Evolutionary conservation across 306 rosid genomes (phyloP).

Genomic region (Geum urbanum): DNA sequence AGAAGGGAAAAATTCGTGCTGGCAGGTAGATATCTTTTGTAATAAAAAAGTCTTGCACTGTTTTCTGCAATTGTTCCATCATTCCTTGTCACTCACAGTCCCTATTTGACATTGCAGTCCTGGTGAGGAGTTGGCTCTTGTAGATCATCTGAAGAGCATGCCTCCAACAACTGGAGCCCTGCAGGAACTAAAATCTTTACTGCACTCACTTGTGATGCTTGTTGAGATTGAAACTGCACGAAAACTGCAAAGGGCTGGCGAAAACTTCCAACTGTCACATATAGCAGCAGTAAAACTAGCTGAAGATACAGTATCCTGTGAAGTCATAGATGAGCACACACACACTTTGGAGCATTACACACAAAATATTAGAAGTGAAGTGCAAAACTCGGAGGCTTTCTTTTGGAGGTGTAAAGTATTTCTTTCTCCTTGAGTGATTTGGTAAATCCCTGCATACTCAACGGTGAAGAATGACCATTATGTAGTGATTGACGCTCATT

Average conservation of each 20-base stretch:
- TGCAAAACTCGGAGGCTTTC: conserved; percentile 62
- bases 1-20: conserved; percentile 92
- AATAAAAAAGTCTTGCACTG: neutral
- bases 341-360: conserved; percentile 71
- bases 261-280: conserved; percentile 77
- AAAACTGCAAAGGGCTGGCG: conserved; percentile 77
- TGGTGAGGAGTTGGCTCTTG: conserved; percentile 85
- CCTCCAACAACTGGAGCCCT: conserved; percentile 53
- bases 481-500: neutral
- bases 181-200: conserved; percentile 67
- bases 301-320: conserved; percentile 60
- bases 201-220: conserved; percentile 70
- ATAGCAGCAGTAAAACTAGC: conserved; percentile 77
- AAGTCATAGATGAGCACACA: conserved; percentile 59
- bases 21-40: conserved; percentile 59
- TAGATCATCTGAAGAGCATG: conserved; percentile 90
- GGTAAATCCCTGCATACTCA: too few relatives aligned
- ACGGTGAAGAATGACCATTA: too few relatives aligned
- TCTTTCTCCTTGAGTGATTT: conserved; percentile 28
- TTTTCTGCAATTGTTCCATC: neutral
- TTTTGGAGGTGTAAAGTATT: conserved; percentile 69
- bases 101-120: conserved; percentile 51
- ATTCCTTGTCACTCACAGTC: conserved; percentile 2
- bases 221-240: conserved; percentile 75
- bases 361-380: conserved; percentile 42